A percentile compares a stretch with the other conserved stretches of the same genome.
These are phyloP conservation scores for Pelargonium myrrhifolium DNA, from an alignment of 441 rosid genomes.

Conservation along the genomic window DNA sequence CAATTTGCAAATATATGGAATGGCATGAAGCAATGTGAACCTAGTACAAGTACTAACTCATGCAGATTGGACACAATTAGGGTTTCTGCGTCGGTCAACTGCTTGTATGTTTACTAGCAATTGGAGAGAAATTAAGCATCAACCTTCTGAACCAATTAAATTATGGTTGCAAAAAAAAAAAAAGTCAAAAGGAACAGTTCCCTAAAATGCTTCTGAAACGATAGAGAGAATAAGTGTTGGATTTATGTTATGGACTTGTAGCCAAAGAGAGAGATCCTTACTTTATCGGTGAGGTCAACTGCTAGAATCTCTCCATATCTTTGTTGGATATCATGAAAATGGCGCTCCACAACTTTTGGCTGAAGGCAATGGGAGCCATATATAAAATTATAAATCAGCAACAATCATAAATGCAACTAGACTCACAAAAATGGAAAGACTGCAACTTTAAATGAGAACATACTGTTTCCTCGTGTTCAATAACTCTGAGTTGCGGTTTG, in stretches of 20 bases:
- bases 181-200: conserved; percentile 12
- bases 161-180: too few relatives aligned
- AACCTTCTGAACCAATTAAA: not conserved
- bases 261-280: conserved; percentile 26
- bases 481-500: conserved; percentile 67
- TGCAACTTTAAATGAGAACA: conserved; percentile 15
- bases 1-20: conserved; percentile 12
- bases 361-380: conserved; percentile 27
- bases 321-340: conserved; percentile 76
- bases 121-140: conserved; percentile 9
- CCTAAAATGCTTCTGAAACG: not conserved
- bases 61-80: not conserved
- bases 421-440: not conserved
- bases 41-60: not conserved
- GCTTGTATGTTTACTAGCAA: not conserved
- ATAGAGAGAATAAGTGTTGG: not conserved
- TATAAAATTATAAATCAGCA: conserved; percentile 10
- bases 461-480: conserved; percentile 66
- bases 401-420: conserved; percentile 15
- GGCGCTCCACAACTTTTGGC: conserved; percentile 81
- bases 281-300: conserved; percentile 78
- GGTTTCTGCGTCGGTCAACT: not conserved
- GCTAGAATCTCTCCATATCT: conserved; percentile 76
- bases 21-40: conserved; percentile 1
- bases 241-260: conserved; percentile 16